Base-by-base conservation (phyloP, 768 basidiomycete species). In the Pisolithus sp. region DNA sequence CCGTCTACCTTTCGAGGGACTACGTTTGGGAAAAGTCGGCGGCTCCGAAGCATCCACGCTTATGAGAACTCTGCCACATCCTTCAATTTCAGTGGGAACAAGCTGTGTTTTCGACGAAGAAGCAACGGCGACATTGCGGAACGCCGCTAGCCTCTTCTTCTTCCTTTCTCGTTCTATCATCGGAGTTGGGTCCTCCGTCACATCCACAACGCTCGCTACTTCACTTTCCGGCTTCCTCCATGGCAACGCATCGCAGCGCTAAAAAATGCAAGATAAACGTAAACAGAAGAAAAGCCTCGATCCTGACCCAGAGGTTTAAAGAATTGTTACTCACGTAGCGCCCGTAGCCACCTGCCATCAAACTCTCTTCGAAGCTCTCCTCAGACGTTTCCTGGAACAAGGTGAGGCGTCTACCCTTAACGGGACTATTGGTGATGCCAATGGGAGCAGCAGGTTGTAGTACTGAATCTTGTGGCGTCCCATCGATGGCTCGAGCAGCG, bases 381-480 rank as follows among this genome's bases (percentile, higher is more conserved):
- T 87, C 86, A 4, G 84, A 85, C 0, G 86, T 89, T 68, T 88
- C 86, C 64, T 88, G 86, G 65, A 89, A 90, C 38, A 91, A 66
- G 57, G 81, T 83, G 34, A 89, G 70, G 47, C 86, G 74, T 51
- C 88, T 73, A 1, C 89, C 89, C 68, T 85, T 89, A 50, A 73
- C 65, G 0, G 88, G 86, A 58, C 80, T 88, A 56, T 84, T 81
- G 57, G 76, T 77, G 24, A 89, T 81, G 15, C 85, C 86, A 28
- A 87, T 69, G 30, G 70, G 59, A 15, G 43, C 46, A 15, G 64
- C 53, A 50, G 62, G 61, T 57, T 63, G 60, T 42, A 58, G 47
- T 45, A 57, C 45, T 43, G 59, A 56, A 41, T 36, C 48, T 20
- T 55, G 58, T 45, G 54, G 50, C 30, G 49, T 41, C 18, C 15